Evolutionary conservation across 129 eudicot genomes (phyloP), one percentile per base, ranked within the genome.

Genomic region (Centella asiatica): DNA sequence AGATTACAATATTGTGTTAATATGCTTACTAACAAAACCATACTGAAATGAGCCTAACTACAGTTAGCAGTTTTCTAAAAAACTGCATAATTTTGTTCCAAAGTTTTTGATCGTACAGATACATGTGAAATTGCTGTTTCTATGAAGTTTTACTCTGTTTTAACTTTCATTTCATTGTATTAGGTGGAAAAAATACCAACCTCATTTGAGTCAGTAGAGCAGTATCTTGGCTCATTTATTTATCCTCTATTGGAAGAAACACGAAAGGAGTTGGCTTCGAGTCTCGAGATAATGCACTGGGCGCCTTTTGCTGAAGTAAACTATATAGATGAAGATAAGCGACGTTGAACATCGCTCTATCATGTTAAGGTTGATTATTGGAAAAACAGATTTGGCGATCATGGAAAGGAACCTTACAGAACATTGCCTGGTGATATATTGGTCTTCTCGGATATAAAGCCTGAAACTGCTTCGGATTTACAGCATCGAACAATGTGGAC

Each of bases 371-470:
- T 83, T 36, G 88, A 58, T 59, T 20, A 32, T 14, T 87, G 95
- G 95, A 81, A 57, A 59, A 87, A 83, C 64, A 64, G 68, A 50
- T 39, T 31, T 8, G 71, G 76, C 44, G 78, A 78, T 22, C 71
- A 73, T 20, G 86, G 82, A 9, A 79, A 69, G 60, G 84, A 78
- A 54, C 80, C 80, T 9, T 87, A 80, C 65, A 71, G 67, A 36
- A 81, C 85, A 1, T 67, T 83, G 72, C 92, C 95, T 4, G 92
- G 92, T 34, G 93, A 87, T 78, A 40, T 87, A 24, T 59, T 83
- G 12, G 19, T 80, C n/a, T 33, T 81, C 8, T 39, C 71, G 2
- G 65, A 80, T 31, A 31, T 50, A 28, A 77, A 68, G 57, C 85
- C 85, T 11, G 80, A 72, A 56, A 65, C 69, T 25, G 42, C 54